Evolutionary conservation across 441 rosid genomes (phyloP).

Genomic region (Erysimum cheiri): DNA sequence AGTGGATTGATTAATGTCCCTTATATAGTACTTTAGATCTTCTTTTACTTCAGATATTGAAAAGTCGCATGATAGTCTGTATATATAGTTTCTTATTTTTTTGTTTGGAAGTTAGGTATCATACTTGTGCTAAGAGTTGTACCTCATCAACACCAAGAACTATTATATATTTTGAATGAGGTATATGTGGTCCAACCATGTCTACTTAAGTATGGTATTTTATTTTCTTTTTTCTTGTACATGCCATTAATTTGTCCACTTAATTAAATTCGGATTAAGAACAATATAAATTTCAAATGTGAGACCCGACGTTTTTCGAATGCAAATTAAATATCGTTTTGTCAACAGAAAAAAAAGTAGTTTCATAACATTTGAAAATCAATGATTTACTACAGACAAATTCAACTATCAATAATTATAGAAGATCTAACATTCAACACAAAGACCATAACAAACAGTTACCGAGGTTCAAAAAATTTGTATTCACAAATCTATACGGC

Average conservation of each 20-base stretch:
- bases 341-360: not conserved
- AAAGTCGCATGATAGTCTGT: not conserved
- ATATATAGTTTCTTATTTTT: not conserved
- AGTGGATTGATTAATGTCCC: not conserved
- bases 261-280: not conserved
- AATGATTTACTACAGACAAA: not conserved
- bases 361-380: not conserved
- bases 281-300: not conserved
- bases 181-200: not conserved
- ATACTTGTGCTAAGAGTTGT: not conserved
- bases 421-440: not conserved
- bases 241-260: not conserved
- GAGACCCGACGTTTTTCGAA: not conserved
- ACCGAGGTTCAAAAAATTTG: not conserved
- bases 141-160: not conserved
- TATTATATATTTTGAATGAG: not conserved
- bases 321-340: not conserved
- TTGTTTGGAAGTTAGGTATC: not conserved
- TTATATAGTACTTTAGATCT: not conserved
- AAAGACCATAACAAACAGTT: not conserved
- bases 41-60: no score
- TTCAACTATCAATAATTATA: not conserved
- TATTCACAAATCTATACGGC: not conserved
- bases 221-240: not conserved
- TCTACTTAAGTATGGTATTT: not conserved